Evolutionary conservation across 352 stramenopile genomes (phyloP).

Genomic region (Phytopythium vexans): DNA sequence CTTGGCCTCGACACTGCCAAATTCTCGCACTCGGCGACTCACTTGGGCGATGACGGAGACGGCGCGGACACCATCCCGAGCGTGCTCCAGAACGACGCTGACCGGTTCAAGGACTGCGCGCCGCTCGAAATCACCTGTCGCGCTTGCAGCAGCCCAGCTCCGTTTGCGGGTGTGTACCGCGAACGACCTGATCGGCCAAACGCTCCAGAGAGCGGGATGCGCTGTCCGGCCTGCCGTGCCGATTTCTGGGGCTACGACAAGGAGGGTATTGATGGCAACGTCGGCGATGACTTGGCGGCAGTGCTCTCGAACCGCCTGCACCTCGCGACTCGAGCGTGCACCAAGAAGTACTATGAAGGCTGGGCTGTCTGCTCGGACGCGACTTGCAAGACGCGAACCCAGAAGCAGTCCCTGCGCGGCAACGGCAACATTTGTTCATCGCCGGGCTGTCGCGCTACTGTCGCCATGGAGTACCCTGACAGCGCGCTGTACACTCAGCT

Average conservation of each 20-base stretch:
- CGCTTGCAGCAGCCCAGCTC: conserved; percentile 54
- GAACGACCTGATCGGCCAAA: conserved; percentile 19
- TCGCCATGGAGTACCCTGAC: conserved; percentile 89
- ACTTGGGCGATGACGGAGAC: conserved; percentile 85
- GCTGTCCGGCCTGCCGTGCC: conserved; percentile 67
- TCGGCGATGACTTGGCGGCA: conserved; percentile 69
- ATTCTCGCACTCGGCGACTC: conserved; percentile 85
- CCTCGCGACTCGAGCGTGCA: conserved; percentile 71
- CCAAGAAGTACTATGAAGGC: conserved; percentile 87
- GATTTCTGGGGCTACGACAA: conserved; percentile 84
- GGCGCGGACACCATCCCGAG: conserved; percentile 84
- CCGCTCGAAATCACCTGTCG: conserved; percentile 75
- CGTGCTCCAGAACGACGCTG: conserved; percentile 81
- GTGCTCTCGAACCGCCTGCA: conserved; percentile 85
- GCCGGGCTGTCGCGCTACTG: conserved; percentile 88
- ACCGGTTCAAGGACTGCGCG: conserved; percentile 87
- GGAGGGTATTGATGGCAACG: conserved; percentile 66
- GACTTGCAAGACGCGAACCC: conserved; percentile 92
- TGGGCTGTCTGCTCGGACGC: conserved; percentile 94
- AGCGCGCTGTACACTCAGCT: conserved; percentile 94
- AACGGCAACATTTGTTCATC: conserved; percentile 93
- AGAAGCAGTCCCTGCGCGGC: conserved; percentile 93
- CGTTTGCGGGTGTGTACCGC: conserved; percentile 74
- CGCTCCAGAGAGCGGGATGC: conserved; percentile 38
- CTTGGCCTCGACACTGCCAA: conserved; percentile 96